Evolutionary conservation across 305 asterid genomes (phyloP), one percentile per base, ranked within the genome.

Genomic region (Lippia alba): DNA sequence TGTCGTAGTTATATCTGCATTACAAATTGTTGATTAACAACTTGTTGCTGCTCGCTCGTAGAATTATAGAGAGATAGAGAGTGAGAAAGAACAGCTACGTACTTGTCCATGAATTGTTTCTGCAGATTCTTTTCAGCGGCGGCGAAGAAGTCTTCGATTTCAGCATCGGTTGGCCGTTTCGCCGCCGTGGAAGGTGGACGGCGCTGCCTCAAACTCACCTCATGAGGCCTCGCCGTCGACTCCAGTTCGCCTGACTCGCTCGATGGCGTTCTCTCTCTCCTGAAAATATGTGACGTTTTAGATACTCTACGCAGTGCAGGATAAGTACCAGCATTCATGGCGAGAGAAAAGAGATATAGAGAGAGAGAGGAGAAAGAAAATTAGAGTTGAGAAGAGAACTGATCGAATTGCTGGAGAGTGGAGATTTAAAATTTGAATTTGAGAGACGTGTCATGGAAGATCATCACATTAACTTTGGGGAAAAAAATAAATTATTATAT

Each of bases 1-100:
- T 64, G 78, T 89, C 94, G 44, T 75, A 89, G 76, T 87, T 87
- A 70, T 90, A 90, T 84, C 93, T 89, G 86, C 70, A 74, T 12
- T 39, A 16, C 4, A 18, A 33, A 15, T 12, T 17, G 63, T 34
- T 24, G 17, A 55, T 45, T 11, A 6, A 61, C 12, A 57, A 48
- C 12, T 33, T 17, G 57, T 16, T n/a, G n/a, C n/a, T n/a, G n/a
- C n/a, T n/a, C n/a, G n/a, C n/a, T n/a, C n/a, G n/a, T n/a, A n/a
- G n/a, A n/a, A n/a, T n/a, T n/a, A n/a, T n/a, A n/a, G n/a, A n/a
- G n/a, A n/a, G n/a, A n/a, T n/a, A n/a, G n/a, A n/a, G n/a, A n/a
- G 64, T 72, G 60, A 32, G 60, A 53, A 17, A n/a, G n/a, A n/a
- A n/a, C n/a, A n/a, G n/a, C n/a, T 1, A 9, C 0, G 66, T 85